Base-by-base conservation (phyloP, 164 flowering plant genomes). In the Litsea cubeba region DNA sequence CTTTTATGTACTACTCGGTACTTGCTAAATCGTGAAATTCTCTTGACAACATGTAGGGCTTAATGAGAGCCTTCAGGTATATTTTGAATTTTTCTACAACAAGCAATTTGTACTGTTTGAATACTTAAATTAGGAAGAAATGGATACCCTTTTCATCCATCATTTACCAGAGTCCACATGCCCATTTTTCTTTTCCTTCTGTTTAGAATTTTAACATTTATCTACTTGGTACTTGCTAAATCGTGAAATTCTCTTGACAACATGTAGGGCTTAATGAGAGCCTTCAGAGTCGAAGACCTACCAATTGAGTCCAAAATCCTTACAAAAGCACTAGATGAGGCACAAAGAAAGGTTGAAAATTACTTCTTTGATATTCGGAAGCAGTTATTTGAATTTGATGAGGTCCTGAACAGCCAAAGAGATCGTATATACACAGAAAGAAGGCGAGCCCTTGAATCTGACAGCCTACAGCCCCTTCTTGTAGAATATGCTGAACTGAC, bases 51-150 rank as follows among this genome's bases (percentile, higher is more conserved):
- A 35, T 78, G 67, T 78, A 95, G 99, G 99, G 98, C 77, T 82
- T 95, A 83, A 95, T 95, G 99, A 90, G 84, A 79, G 99, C 98
- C 69, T 95, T 95, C 80, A 89, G 99, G 99, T 95, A 74, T 76
- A 40, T 49, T 28, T 68, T 40, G 14, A 7, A 2, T 54, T 54
- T 54, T 20, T 20, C 60, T 54, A 54, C n/a, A n/a, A n/a, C 12
- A 14, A 54, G 60, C 60, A 54, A 14, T 54, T 17, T 54, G 60
- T 54, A 20, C 17, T 54, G n/a, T 20, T 15, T 54, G 60, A 14
- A 54, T 54, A 17, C 46, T 40, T 40, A 1, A 20, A 20, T n/a
- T 66, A 26, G 50, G 69, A 14, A 30, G 40, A 30, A 66, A 66
- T 66, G 12, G 49, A 14, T 28, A 28, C 20, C 69, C 40, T 66